Base-by-base conservation (phyloP, 148 eudicot species). In the Camellia sinensis region DNA sequence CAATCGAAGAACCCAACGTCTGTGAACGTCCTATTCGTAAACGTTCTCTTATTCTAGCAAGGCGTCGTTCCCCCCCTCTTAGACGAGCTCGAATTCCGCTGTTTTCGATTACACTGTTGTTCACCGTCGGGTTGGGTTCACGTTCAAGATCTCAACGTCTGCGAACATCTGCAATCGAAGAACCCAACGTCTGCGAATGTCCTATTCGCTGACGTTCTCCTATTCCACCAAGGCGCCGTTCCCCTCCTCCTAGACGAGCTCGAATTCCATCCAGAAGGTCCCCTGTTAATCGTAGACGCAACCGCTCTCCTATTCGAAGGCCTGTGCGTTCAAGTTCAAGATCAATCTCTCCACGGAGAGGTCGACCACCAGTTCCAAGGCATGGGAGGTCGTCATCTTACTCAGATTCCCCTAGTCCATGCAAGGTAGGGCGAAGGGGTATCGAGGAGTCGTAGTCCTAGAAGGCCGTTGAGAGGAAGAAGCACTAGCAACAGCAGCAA, bases 241-340 rank as follows among this genome's bases (percentile, higher is more conserved):
- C 99, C 48, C n/a, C n/a, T n/a, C 97, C 98, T 64, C 90, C 92
- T 75, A 86, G 97, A 82, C 91, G 97, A 77, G 80, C 73, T 75
- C 91, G 99, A 41, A 92, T 95, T 73, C 97, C 97, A 61, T 98
- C 93, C 4, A 91, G 95, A 82, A 89, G 97, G 79, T 96, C 99
- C 66, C 98, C 99, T 44, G 68, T 87, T 76, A 89, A 84, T 83
- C 98, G 95, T 70, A 87, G 97, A 71, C 95, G 93, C 63, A 89
- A 93, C 81, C 99, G 98, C 79, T 93, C 98, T 83, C 98, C 98
- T 83, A 77, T 91, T 74, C 89, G 98, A 50, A 92, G 95, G 81
- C 92, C 88, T 67, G 79, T 77, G 43, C 92, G 93, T 71, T 92
- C 98, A 65, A 91, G 90, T 70, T 93, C 97, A 76, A 89, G 93